Percentiles rank a stretch among this genome's conserved stretches.
phyloP scores from a whole-genome alignment of 2,329 filamentous ascomycete genomes.

The Orbilia javanica region DNA sequence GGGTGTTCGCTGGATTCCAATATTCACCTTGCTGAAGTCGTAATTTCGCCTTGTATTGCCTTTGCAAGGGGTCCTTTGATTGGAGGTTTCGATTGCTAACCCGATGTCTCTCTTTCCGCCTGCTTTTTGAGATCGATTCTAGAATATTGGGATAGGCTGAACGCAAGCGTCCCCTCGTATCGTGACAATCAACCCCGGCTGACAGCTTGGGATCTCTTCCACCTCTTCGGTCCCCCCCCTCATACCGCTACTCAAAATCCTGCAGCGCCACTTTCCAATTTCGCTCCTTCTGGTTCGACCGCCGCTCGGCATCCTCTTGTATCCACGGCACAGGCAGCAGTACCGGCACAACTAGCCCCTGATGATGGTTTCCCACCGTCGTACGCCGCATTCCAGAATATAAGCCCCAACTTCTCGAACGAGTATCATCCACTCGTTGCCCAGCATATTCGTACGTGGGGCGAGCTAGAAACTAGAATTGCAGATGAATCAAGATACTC shows the following conservation, averaged over 20 bases:
- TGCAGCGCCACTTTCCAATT: slow-evolving; percentile 7
- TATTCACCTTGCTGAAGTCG: background rate
- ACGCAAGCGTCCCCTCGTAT: slow-evolving; percentile 46
- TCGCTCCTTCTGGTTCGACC: slow-evolving; percentile 26
- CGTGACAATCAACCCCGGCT: slow-evolving; percentile 52
- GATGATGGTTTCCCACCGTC: slow-evolving; percentile 53
- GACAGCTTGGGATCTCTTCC: slow-evolving; percentile 56
- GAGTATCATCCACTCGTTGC: slow-evolving; percentile 53
- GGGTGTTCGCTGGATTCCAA: background rate
- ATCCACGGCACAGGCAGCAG: slow-evolving; percentile 39
- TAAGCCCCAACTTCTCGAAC: slow-evolving; percentile 51
- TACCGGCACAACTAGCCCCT: slow-evolving; percentile 7
- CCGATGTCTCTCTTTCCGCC: slow-evolving; percentile 12
- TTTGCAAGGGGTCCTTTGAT: background rate
- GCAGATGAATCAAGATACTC: slow-evolving; percentile 48
- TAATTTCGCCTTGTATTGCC: background rate
- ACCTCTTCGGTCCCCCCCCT: slow-evolving; percentile 2
- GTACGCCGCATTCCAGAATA: slow-evolving; percentile 44
- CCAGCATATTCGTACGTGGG: slow-evolving; percentile 52
- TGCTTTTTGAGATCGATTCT: slow-evolving; percentile 17
- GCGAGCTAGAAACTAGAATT: slow-evolving; percentile 42
- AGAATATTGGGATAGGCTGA: slow-evolving; percentile 57
- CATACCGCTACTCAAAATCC: slow-evolving; percentile 26
- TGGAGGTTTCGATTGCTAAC: slow-evolving; percentile 31
- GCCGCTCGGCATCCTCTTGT: slow-evolving; percentile 37